Evolutionary conservation across 2,329 filamentous ascomycete genomes (phyloP), one percentile per base, ranked within the genome.

Genomic region (Cladosporium sphaerospermum): DNA sequence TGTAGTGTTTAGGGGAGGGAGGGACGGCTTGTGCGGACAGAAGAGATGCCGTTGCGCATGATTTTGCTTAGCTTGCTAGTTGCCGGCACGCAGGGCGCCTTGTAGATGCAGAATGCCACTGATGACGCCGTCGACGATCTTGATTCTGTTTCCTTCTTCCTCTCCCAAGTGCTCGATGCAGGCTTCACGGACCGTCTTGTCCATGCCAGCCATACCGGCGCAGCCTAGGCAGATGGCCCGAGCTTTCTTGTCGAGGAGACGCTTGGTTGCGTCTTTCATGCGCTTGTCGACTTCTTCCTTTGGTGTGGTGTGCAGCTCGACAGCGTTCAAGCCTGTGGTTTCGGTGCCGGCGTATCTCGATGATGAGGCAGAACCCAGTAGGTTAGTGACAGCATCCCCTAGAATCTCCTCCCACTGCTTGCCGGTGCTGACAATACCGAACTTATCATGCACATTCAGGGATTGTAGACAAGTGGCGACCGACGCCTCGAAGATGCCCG

Each of bases 381-480:
- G 84, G 0, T 71, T 67, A 2, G 72, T 71, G 0, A 93, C 85
- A 0, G 86, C 90, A 0, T 78, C 71, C 0, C 73, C 75, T 10
- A 96, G 74, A 34, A 93, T 83, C 0, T 75, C 69, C 63, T 92
- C 86, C 92, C 91, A 96, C 58, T 86, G 87, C 53, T 81, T 81
- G 0, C 90, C 91, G 0, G 92, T 96, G 4, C 86, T 92, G 4
- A 97, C 85, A 57, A 97, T 93, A 2, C 90, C 92, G 75, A 93
- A 96, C 44, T 72, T 75, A 59, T 81, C 69, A 3, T 60, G 67
- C 47, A 71, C 71, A 52, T 74, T 72, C 34, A 80, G 70, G 49
- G 77, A 58, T 46, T 84, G 79, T 9, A 91, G 65, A 2, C 83
- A 80, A 0, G 82, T 75, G 2, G 83, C 73, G 11, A 96, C 76